Conservation (phyloP, 73 alveolate species). For the Paramecium biaurelia region DNA sequence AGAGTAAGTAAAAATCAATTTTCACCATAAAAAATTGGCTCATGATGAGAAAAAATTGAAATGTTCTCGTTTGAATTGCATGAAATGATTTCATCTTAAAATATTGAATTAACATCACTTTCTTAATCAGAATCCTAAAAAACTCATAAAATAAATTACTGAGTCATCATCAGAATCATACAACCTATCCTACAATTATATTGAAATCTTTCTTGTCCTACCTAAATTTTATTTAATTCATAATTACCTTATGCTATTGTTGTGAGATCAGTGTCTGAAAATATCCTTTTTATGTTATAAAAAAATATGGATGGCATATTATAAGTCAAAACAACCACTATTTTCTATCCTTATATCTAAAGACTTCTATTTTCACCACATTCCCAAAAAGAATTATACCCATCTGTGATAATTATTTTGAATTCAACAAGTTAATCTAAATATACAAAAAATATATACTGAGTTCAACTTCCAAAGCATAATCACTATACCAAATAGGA, state of each 20-base stretch:
- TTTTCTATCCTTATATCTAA: background rate
- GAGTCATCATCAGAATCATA: background rate
- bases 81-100: background rate
- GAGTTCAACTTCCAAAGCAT: constrained; percentile 2
- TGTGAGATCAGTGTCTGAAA: constrained; percentile 4
- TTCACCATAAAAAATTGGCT: background rate
- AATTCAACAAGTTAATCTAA: background rate
- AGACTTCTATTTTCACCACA: background rate
- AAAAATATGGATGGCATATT: background rate
- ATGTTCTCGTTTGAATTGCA: background rate
- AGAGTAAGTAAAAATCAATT: background rate
- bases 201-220: background rate
- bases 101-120: background rate
- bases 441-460: background rate
- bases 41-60: background rate
- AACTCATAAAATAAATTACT: background rate
- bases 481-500: constrained; percentile 50
- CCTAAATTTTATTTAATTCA: background rate
- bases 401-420: constrained; percentile 8
- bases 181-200: background rate
- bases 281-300: background rate
- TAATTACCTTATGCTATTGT: background rate
- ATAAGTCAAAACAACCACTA: background rate
- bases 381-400: background rate
- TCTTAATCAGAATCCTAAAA: background rate